A percentile compares a stretch with the other conserved stretches of the same genome.
Evolutionary conservation across 2,329 filamentous ascomycete species (phyloP).

Genomic region (Scedosporium apiospermum): DNA sequence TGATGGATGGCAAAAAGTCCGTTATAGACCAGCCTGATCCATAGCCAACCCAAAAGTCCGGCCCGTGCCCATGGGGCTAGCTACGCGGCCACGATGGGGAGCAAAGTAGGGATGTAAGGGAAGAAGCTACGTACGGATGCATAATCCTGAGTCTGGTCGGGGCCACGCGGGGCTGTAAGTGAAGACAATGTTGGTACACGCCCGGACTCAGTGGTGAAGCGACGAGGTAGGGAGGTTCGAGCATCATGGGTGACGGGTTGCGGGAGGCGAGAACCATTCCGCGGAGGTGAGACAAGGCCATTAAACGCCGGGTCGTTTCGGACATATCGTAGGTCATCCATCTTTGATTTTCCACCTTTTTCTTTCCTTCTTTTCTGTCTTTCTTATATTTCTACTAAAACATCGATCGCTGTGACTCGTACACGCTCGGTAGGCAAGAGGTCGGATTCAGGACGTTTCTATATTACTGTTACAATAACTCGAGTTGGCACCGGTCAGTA

Average conservation of each 20-base stretch:
- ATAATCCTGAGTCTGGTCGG: slow-evolving; percentile 40
- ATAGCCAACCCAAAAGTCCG: not conserved
- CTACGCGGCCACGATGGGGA: not conserved
- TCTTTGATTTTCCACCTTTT: slow-evolving; percentile 41
- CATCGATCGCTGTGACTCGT: slow-evolving; percentile 5
- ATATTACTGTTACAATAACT: slow-evolving; percentile 6
- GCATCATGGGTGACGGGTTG: slow-evolving; percentile 55
- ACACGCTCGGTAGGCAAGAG: slow-evolving; percentile 4
- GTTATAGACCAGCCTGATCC: not conserved
- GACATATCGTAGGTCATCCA: slow-evolving; percentile 74
- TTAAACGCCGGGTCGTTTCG: slow-evolving; percentile 68
- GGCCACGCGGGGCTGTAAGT: slow-evolving; percentile 43
- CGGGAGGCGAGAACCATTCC: slow-evolving; percentile 56
- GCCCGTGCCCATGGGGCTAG: not conserved
- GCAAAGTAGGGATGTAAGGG: not conserved
- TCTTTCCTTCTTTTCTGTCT: not conserved
- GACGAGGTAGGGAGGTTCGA: slow-evolving; percentile 71
- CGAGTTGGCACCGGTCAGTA: not conserved
- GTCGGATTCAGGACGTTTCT: slow-evolving; percentile 1
- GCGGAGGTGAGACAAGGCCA: slow-evolving; percentile 63
- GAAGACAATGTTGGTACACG: slow-evolving; percentile 67
- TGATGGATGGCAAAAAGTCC: not conserved
- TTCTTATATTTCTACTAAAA: slow-evolving; percentile 5
- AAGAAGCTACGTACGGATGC: slow-evolving; percentile 23
- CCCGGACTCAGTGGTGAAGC: slow-evolving; percentile 88